A percentile compares a stretch with the other conserved stretches of the same genome.
Evolutionary conservation across 257 asterid genomes (phyloP).

Genomic region (Gentiana macrophylla): DNA sequence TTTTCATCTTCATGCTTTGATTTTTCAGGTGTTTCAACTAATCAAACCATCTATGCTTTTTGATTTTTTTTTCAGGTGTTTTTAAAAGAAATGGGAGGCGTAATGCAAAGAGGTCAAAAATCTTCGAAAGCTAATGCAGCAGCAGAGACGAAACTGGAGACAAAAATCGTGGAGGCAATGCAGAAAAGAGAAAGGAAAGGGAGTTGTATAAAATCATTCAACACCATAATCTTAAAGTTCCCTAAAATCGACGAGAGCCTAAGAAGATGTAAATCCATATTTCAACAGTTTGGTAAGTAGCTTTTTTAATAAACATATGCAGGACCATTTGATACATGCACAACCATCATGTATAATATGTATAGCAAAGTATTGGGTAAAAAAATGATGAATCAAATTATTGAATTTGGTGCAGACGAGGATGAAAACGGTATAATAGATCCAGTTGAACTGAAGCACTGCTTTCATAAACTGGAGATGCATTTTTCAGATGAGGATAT

Average conservation of each 20-base stretch:
- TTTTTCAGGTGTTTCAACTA: not conserved
- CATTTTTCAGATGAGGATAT: slow-evolving; percentile 65
- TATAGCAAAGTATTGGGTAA: no score
- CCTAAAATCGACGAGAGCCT: slow-evolving; percentile 80
- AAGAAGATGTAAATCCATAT: slow-evolving; percentile 56
- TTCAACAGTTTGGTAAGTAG: slow-evolving; percentile 57
- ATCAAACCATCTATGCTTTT: not conserved
- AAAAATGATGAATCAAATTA: no score
- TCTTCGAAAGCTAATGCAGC: slow-evolving; percentile 29
- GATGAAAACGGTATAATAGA: slow-evolving; percentile 78
- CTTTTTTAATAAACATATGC: not conserved
- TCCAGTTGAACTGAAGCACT: slow-evolving; percentile 62
- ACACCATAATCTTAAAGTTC: slow-evolving; percentile 63
- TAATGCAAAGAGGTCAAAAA: slow-evolving; percentile 31
- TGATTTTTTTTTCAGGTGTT: not conserved
- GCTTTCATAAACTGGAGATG: slow-evolving; percentile 57
- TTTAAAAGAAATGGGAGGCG: slow-evolving; percentile 59
- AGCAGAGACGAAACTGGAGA: slow-evolving; percentile 70
- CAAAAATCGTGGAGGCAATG: slow-evolving; percentile 54
- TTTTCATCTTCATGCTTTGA: not conserved
- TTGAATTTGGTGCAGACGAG: slow-evolving; percentile 31
- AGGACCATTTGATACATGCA: no score
- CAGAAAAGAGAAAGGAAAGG: slow-evolving; percentile 59
- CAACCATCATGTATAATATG: no score
- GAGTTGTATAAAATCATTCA: slow-evolving; percentile 53